Percentiles rank a stretch among this genome's conserved stretches.
These are phyloP conservation scores for Paecilomyces formosus DNA, from an alignment of 2,329 filamentous ascomycete species.

Conservation along the genomic window DNA sequence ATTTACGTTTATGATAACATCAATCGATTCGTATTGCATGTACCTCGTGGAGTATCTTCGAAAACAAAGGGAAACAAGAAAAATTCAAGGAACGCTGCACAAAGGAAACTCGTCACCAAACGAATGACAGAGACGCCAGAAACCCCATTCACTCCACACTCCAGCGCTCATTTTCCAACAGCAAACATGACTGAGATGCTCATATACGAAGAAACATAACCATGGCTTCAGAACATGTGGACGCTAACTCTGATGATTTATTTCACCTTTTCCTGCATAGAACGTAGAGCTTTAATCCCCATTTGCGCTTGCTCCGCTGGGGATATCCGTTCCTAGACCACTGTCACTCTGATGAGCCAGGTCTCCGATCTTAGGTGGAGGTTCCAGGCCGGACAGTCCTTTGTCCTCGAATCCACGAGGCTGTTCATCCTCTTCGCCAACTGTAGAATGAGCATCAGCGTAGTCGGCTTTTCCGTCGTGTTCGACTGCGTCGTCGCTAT, in stretches of 20 bases:
- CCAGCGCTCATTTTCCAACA: neutral
- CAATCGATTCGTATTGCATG: neutral
- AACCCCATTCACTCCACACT: neutral
- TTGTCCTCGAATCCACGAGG: neutral
- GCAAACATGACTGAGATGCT: neutral
- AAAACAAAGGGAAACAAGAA: neutral
- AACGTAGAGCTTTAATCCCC: slow-evolving; percentile 1
- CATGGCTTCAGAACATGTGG: slow-evolving; percentile 8
- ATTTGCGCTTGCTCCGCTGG: slow-evolving; percentile 10
- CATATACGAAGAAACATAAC: neutral
- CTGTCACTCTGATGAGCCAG: slow-evolving; percentile 19
- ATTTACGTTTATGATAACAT: no score
- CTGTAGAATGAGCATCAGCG: neutral
- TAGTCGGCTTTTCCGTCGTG: slow-evolving; percentile 1
- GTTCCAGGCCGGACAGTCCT: slow-evolving; percentile 4
- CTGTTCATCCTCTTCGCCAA: neutral
- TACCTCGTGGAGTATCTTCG: slow-evolving; percentile 3
- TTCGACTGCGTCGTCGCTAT: slow-evolving; percentile 2
- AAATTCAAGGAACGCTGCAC: neutral
- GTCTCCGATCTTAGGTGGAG: slow-evolving; percentile 8
- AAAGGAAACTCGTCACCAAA: neutral
- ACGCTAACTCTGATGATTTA: neutral
- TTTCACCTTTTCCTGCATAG: neutral
- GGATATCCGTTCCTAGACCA: slow-evolving; percentile 20
- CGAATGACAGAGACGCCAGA: neutral